These are phyloP conservation scores for Henningerozyma blattae DNA, from an alignment of 805 yeast genomes.

Conservation along the genomic window DNA sequence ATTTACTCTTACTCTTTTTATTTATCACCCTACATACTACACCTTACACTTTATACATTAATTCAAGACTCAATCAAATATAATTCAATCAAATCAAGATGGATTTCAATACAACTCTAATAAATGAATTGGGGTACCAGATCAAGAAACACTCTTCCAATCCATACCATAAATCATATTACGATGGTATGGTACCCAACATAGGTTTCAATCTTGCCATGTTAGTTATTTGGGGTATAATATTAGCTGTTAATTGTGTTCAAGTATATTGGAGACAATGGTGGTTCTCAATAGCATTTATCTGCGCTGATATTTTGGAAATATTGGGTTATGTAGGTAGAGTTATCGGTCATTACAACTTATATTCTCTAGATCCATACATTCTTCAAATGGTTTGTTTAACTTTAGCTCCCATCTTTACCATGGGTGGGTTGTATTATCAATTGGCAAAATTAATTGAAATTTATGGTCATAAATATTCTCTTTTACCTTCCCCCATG, in stretches of 20 bases:
- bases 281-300: slow-evolving; percentile 54
- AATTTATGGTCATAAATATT: slow-evolving; percentile 43
- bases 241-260: slow-evolving; percentile 32
- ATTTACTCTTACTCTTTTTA: too few species aligned
- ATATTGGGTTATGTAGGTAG: slow-evolving; percentile 60
- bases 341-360: slow-evolving; percentile 31
- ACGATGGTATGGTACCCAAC: slow-evolving; percentile 37
- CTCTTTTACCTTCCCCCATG: slow-evolving; percentile 28
- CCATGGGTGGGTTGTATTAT: slow-evolving; percentile 76
- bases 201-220: slow-evolving; percentile 48
- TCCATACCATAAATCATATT: slow-evolving; percentile 10
- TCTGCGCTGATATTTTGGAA: slow-evolving; percentile 47
- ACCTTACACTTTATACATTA: too few species aligned
- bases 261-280: slow-evolving; percentile 39
- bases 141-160: too few species aligned
- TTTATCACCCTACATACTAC: too few species aligned
- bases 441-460: slow-evolving; percentile 55
- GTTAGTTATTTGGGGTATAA: slow-evolving; percentile 40
- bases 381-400: slow-evolving; percentile 55
- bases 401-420: slow-evolving; percentile 72
- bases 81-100: too few species aligned
- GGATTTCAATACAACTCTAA: too few species aligned
- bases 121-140: too few species aligned
- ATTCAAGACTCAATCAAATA: too few species aligned
- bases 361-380: slow-evolving; percentile 29